A percentile compares a stretch with the other conserved stretches of the same genome.
These are phyloP conservation scores for Chernovozyma sophiae-reginae DNA, from an alignment of 1,139 yeast genomes.

Conservation along the genomic window DNA sequence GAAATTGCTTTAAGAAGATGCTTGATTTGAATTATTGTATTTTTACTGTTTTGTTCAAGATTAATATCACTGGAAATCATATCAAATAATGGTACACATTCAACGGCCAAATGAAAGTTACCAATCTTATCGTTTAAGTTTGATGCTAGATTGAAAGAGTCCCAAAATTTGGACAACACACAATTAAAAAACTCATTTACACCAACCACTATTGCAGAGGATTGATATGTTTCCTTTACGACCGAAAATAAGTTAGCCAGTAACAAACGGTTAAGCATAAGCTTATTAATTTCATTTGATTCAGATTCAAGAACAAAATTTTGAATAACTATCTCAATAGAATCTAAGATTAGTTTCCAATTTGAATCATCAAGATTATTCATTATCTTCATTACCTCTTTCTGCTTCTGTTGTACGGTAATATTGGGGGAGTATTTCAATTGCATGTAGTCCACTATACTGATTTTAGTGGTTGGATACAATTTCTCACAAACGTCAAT, in stretches of 20 bases:
- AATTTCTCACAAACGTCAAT: constrained; percentile 36
- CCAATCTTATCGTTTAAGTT: constrained; percentile 49
- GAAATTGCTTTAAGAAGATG: constrained; percentile 28
- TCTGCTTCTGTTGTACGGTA: constrained; percentile 16
- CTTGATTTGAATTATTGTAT: constrained; percentile 20
- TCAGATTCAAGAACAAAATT: constrained; percentile 22
- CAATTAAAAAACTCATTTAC: constrained; percentile 15
- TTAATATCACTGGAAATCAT: constrained; percentile 7
- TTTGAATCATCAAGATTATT: constrained; percentile 30
- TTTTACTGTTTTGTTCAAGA: constrained; percentile 11
- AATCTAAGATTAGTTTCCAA: constrained; percentile 22
- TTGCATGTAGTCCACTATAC: constrained; percentile 31
- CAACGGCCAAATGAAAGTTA: constrained; percentile 37
- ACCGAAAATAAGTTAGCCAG: constrained; percentile 32
- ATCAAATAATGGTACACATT: constrained; percentile 36
- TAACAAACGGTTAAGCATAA: constrained; percentile 38
- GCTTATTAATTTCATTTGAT: constrained; percentile 21
- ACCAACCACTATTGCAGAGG: neutral
- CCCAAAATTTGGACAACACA: constrained; percentile 47
- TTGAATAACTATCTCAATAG: constrained; percentile 22
- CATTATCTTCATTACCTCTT: constrained; percentile 27
- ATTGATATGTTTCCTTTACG: constrained; percentile 17
- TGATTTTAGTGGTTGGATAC: constrained; percentile 38
- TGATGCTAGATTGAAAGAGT: constrained; percentile 45
- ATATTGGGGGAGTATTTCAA: constrained; percentile 22